Base-by-base conservation (phyloP, 2,329 filamentous ascomycete genomes). In the Diaporthe longicolla region DNA sequence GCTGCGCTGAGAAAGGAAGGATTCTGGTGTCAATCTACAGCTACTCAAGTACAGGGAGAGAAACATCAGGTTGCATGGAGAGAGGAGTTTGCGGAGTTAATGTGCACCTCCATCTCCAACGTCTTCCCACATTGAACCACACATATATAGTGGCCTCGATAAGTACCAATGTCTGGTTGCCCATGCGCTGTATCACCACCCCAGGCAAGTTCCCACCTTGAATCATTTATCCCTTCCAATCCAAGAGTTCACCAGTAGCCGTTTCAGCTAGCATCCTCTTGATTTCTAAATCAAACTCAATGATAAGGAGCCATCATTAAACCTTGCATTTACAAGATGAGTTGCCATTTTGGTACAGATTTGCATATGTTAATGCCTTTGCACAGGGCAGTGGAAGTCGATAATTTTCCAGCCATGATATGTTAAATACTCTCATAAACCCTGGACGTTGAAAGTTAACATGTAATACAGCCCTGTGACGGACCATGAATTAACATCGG, bases 21-120 rank as follows among this genome's bases (percentile, higher is more conserved):
- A 24, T 17, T 43, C 15, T 13, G 19, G 19, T 50, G 40, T 4
- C 40, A 50, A 11, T 48, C 24, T 35, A 24, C 21, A 24, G 61
- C 19, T n/a, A 32, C 29, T 32, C 29, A 32, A 7, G 29, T 32
- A 65, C 43, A 24, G 17, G 26, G 3, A 54, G 32, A 48, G 45
- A 19, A 48, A 21, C 45, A 48, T 48, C 45, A 48, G 26, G 63
- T 54, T 26, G 45, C 45, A 48, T 48, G 40, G 15, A 19, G 40
- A 43, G 40, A 5, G 40, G 40, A 43, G 40, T 19, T 40, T 17
- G 40, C 19, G 45, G 19, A 50, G 21, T 24, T 40, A 11, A 29
- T 21, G 10, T 68, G 48, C 48, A 54, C 11, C 63, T 40, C 21
- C 63, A 8, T 37, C 61, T 37, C 29, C 63, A 52, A 66, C 19